Evolutionary conservation across 345 rosid species (phyloP), one percentile per base, ranked within the genome.

Genomic region (Carallia pectinifolia): DNA sequence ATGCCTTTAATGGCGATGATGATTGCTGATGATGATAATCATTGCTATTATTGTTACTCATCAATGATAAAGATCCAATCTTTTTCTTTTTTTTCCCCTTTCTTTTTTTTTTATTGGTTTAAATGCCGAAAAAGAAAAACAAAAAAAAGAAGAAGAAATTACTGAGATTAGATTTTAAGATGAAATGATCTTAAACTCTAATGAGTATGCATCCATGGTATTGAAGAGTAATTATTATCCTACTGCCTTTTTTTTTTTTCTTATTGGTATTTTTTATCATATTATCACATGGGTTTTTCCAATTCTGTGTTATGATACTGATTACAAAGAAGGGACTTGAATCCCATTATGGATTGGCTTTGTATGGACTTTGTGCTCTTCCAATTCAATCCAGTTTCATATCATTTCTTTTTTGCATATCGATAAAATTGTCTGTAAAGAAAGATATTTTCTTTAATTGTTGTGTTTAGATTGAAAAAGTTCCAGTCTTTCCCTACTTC

Each of bases 1-100:
- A 58, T 86, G 98, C 77, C 97, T 94, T 67, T 94, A 87, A 92
- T 72, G 61, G 27, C 12, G 66, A 23, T 53, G 61, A 33, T 17
- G 66, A 23, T 53, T 59, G 68, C 66, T 44, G 38, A 67, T 0
- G 19, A 65, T 19, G 31, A 10, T 31, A 44, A 34, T 37, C 65
- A 59, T 47, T 52, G 40, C 47, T 40, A 67, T 37, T 40, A 68
- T n/a, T 6, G 27, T 38, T 68, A 47, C 27, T 15, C n/a, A 31
- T 65, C 53, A 37, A 38, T 38, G 44, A 52, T 31, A 53, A 30
- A 75, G 34, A 71, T 53, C 69, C 33, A 58, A 66, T 55, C 60
- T 53, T 37, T 63, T 64, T 64, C 66, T 56, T 58, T 33, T 50
- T 62, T 58, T 33, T 50, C 58, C 36, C 61, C 34, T 44, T 16